A percentile compares a stretch with the other conserved stretches of the same genome.
These are phyloP conservation scores for Mycena kentingensis DNA, from an alignment of 768 basidiomycete genomes.

Conservation along the genomic window DNA sequence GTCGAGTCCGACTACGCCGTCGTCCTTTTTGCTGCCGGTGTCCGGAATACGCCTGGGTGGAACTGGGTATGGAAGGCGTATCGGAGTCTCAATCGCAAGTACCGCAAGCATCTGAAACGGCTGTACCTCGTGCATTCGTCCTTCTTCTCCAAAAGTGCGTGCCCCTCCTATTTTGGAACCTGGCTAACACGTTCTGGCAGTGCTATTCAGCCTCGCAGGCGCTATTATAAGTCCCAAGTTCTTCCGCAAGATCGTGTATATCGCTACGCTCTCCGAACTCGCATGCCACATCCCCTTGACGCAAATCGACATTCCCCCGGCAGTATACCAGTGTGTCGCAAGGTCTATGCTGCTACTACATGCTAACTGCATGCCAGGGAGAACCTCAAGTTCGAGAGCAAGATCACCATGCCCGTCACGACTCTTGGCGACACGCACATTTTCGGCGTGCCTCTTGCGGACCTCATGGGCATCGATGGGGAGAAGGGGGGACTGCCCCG, in stretches of 20 bases:
- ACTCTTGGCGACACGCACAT: conserved; percentile 52
- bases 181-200: conserved; percentile 39
- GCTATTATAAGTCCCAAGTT: conserved; percentile 92
- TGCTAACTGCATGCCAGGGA: conserved; percentile 49
- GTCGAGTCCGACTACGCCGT: conserved; percentile 90
- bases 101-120: conserved; percentile 85
- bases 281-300: conserved; percentile 79
- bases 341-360: neutral
- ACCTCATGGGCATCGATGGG: conserved; percentile 81
- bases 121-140: conserved; percentile 88
- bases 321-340: conserved; percentile 74
- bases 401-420: conserved; percentile 66
- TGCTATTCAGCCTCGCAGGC: conserved; percentile 87
- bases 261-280: conserved; percentile 75
- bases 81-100: conserved; percentile 76
- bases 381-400: conserved; percentile 72
- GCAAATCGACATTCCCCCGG: conserved; percentile 83
- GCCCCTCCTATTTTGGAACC: neutral
- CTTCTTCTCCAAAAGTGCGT: conserved; percentile 83
- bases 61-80: conserved; percentile 94
- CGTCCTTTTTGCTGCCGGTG: conserved; percentile 84
- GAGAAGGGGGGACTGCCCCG: conserved; percentile 84
- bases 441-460: conserved; percentile 81
- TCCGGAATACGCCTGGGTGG: conserved; percentile 74
- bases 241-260: conserved; percentile 80